Conservation (phyloP, 805 yeast species). For the Cyberlindnera sargentensis region DNA sequence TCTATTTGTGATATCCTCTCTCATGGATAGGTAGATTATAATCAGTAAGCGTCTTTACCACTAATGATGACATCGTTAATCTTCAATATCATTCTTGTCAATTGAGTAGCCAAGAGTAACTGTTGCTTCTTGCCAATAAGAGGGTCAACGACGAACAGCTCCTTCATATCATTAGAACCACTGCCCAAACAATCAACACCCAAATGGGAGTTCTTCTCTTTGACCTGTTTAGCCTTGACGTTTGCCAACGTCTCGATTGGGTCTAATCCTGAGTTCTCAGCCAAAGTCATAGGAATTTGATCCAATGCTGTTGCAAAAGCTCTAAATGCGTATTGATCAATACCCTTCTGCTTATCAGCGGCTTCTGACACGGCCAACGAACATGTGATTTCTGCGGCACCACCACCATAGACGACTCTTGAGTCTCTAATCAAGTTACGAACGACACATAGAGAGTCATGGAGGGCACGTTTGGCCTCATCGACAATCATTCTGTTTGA, state of each 20-base stretch:
- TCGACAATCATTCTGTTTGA: constrained; percentile 97
- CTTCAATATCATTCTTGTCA: constrained; percentile 95
- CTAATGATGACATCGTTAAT: constrained; percentile 93
- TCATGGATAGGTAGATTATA: no score
- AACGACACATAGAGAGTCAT: constrained; percentile 95
- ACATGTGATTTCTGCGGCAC: constrained; percentile 94
- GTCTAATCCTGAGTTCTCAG: constrained; percentile 94
- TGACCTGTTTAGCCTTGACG: constrained; percentile 78
- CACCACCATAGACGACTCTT: constrained; percentile 98
- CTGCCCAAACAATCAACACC: constrained; percentile 94
- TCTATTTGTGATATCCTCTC: no score
- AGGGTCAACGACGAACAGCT: constrained; percentile 92
- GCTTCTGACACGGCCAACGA: constrained; percentile 86
- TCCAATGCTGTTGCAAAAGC: constrained; percentile 91
- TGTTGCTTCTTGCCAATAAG: constrained; percentile 97
- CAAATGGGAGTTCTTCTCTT: constrained; percentile 57
- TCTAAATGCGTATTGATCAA: constrained; percentile 96
- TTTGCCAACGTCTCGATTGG: constrained; percentile 86
- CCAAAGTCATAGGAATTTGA: constrained; percentile 86
- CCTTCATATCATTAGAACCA: constrained; percentile 89
- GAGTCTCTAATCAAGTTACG: constrained; percentile 89
- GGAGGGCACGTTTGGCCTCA: constrained; percentile 93
- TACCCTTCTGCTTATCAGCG: constrained; percentile 90
- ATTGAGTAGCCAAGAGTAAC: constrained; percentile 88
- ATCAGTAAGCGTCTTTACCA: constrained; percentile 66